phyloP scores from a whole-genome alignment of 2,329 filamentous ascomycete genomes.

The Ustulina deusta region DNA sequence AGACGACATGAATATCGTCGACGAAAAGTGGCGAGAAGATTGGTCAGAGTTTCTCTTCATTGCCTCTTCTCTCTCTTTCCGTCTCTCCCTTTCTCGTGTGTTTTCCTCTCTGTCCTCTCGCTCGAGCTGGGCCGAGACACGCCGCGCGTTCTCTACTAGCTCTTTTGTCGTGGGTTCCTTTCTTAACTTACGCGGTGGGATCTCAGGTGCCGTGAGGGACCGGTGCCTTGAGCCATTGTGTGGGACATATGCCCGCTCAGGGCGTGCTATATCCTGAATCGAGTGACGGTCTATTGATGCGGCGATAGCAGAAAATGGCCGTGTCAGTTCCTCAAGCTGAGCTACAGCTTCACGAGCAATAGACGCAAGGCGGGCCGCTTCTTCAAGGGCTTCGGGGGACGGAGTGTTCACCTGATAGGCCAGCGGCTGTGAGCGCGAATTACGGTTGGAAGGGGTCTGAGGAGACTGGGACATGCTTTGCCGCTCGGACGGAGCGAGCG shows the following conservation, averaged over 20 bases:
- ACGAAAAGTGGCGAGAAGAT: slow-evolving; percentile 14
- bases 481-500: slow-evolving; percentile 23
- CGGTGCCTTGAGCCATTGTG: slow-evolving; percentile 16
- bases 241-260: slow-evolving; percentile 18
- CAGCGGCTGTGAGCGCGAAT: slow-evolving; percentile 12
- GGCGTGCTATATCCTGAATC: slow-evolving; percentile 18
- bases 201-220: slow-evolving; percentile 26
- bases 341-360: slow-evolving; percentile 41
- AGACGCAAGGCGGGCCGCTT: slow-evolving; percentile 41
- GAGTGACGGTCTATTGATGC: slow-evolving; percentile 16
- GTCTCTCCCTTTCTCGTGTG: slow-evolving; percentile 14
- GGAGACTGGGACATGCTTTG: slow-evolving; percentile 22
- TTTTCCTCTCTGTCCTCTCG: slow-evolving; percentile 35
- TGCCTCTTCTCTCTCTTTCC: slow-evolving; percentile 25
- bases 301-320: slow-evolving; percentile 29
- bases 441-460: not conserved
- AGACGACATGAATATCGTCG: slow-evolving; percentile 20
- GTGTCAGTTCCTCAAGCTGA: slow-evolving; percentile 41
- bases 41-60: slow-evolving; percentile 17
- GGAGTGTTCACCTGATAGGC: slow-evolving; percentile 14
- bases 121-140: slow-evolving; percentile 42
- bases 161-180: slow-evolving; percentile 38
- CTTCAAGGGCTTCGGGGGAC: slow-evolving; percentile 35
- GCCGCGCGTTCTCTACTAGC: slow-evolving; percentile 37
- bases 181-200: slow-evolving; percentile 12